phyloP scores from a whole-genome alignment of 2,329 filamentous ascomycete species.

The Colletotrichum agaves region DNA sequence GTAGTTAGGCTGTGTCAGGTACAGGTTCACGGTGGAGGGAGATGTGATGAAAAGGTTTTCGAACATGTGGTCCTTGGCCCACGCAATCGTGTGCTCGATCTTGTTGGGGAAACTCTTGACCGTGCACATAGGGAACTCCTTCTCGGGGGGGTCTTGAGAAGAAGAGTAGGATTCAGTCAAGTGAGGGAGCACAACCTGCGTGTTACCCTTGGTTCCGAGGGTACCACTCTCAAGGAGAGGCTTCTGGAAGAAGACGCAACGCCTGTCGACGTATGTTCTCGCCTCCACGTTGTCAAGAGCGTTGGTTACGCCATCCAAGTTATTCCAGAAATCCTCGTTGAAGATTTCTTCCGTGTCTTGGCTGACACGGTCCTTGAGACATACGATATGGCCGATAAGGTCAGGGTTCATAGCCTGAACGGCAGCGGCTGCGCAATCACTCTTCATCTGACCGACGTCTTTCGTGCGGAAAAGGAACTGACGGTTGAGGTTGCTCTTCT shows the following conservation, averaged over 20 bases:
- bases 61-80: slow-evolving; percentile 92
- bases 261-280: slow-evolving; percentile 92
- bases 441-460: slow-evolving; percentile 97
- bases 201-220: slow-evolving; percentile 98
- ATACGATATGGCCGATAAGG: slow-evolving; percentile 84
- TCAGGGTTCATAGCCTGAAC: slow-evolving; percentile 97
- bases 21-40: slow-evolving; percentile 92
- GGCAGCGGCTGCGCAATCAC: slow-evolving; percentile 89
- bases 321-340: slow-evolving; percentile 91
- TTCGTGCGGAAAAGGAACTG: slow-evolving; percentile 95
- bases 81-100: slow-evolving; percentile 98
- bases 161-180: slow-evolving; percentile 95
- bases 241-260: slow-evolving; percentile 99
- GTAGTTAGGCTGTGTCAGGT: slow-evolving; percentile 91
- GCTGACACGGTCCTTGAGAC: slow-evolving; percentile 89
- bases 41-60: slow-evolving; percentile 94
- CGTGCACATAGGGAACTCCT: slow-evolving; percentile 99
- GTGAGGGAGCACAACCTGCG: slow-evolving; percentile 90
- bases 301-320: slow-evolving; percentile 92
- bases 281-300: slow-evolving; percentile 98
- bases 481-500: slow-evolving; percentile 98
- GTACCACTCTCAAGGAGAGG: slow-evolving; percentile 96
- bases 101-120: slow-evolving; percentile 96
- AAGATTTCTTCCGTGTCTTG: slow-evolving; percentile 93
- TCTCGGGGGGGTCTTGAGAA: slow-evolving; percentile 96